Evolutionary conservation across 805 yeast species (phyloP).

Genomic region (Metschnikowia anglica): DNA sequence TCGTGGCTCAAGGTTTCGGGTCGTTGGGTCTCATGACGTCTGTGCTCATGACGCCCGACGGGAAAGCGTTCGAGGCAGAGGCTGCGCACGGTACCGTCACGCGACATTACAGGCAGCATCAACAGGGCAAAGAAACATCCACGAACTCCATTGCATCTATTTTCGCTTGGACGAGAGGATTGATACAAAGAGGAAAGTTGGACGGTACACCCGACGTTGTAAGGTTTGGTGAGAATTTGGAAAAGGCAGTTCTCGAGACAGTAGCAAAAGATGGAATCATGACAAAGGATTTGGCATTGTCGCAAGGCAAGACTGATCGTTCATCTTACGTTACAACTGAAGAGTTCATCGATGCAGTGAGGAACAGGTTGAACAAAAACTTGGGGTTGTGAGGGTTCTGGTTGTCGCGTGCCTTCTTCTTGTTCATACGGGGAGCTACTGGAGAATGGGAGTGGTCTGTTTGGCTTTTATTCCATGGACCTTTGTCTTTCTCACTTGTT

Average conservation of each 20-base stretch:
- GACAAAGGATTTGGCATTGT: constrained; percentile 81
- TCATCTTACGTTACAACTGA: constrained; percentile 67
- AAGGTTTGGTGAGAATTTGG: constrained; percentile 62
- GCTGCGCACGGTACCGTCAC: constrained; percentile 90
- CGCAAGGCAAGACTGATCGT: constrained; percentile 62
- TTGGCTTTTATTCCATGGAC: too few relatives aligned
- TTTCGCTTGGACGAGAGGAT: constrained; percentile 85
- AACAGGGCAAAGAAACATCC: constrained; percentile 78
- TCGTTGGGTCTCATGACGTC: constrained; percentile 85
- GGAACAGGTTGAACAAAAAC: constrained; percentile 47
- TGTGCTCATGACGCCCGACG: constrained; percentile 79
- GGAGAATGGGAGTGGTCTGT: too few relatives aligned
- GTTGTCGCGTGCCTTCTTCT: too few relatives aligned
- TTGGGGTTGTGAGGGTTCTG: constrained; percentile 7
- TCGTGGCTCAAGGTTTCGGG: constrained; percentile 86
- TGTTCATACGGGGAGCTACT: too few relatives aligned
- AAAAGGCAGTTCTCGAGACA: constrained; percentile 66
- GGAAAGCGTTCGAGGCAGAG: constrained; percentile 80
- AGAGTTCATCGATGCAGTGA: constrained; percentile 77
- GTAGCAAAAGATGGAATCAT: constrained; percentile 72
- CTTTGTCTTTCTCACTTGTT: too few relatives aligned
- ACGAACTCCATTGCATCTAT: constrained; percentile 85
- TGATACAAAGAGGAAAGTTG: constrained; percentile 76
- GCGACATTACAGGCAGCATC: constrained; percentile 80
- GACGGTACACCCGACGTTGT: constrained; percentile 72